phyloP scores from a whole-genome alignment of 805 yeast species.

The Ogataea kodamae region DNA sequence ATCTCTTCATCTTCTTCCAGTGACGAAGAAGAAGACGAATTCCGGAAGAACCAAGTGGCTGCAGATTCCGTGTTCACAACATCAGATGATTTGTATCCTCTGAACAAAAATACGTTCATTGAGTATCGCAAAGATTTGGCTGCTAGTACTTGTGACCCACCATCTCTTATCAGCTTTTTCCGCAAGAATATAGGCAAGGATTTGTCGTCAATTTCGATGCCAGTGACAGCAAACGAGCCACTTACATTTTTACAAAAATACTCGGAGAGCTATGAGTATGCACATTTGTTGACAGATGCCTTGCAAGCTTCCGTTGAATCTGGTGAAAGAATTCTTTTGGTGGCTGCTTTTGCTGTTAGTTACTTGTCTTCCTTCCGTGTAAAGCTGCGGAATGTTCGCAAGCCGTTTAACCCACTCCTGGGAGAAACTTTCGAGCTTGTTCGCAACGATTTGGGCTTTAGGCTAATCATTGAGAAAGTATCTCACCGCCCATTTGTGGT shows the following conservation, averaged over 20 bases:
- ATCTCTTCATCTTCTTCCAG: slow-evolving; percentile 12
- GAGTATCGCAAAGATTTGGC: slow-evolving; percentile 57
- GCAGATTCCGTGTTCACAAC: slow-evolving; percentile 1
- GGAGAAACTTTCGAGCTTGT: slow-evolving; percentile 93
- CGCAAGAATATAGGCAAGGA: slow-evolving; percentile 94
- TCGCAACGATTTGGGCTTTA: slow-evolving; percentile 73
- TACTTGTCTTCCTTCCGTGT: slow-evolving; percentile 66
- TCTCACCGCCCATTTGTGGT: slow-evolving; percentile 82
- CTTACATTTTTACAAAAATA: slow-evolving; percentile 74
- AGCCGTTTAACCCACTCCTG: slow-evolving; percentile 91
- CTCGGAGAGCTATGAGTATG: slow-evolving; percentile 77
- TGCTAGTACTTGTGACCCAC: slow-evolving; percentile 66
- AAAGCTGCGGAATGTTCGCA: slow-evolving; percentile 73
- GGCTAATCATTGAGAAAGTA: slow-evolving; percentile 82
- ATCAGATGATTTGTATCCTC: slow-evolving; percentile 55
- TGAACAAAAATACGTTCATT: slow-evolving; percentile 47
- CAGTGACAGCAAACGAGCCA: slow-evolving; percentile 93
- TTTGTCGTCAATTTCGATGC: slow-evolving; percentile 81
- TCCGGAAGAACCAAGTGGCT: slow-evolving; percentile 2
- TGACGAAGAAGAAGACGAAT: slow-evolving; percentile 17
- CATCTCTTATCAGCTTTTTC: slow-evolving; percentile 72
- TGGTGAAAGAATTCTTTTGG: slow-evolving; percentile 57
- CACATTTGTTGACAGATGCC: slow-evolving; percentile 62
- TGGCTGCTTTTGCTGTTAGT: slow-evolving; percentile 82
- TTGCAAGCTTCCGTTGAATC: slow-evolving; percentile 42